Percentiles rank a stretch among this genome's conserved stretches.
Evolutionary conservation across 169 alveolate genomes (phyloP).

Genomic region (Plasmodium yoelii): DNA sequence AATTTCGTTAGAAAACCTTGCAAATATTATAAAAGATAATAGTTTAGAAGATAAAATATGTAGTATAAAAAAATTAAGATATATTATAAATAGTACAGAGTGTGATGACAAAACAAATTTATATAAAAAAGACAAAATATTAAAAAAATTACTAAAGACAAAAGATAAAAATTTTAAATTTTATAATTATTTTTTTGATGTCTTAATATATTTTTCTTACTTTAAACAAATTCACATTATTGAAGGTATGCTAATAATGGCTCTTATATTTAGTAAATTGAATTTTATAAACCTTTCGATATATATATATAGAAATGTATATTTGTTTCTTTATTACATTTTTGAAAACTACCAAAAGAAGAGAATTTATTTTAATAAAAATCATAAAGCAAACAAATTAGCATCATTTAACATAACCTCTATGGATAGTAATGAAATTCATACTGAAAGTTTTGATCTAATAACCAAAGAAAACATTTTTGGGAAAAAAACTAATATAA

Average conservation of each 20-base stretch:
- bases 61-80: conserved; percentile 41
- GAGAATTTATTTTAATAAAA: conserved; percentile 29
- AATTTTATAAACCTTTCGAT: conserved; percentile 31
- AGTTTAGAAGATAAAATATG: conserved; percentile 36
- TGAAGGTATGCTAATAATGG: conserved; percentile 62
- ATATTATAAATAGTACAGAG: conserved; percentile 28
- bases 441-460: not conserved
- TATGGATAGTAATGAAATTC: not conserved
- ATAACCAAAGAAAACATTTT: not conserved
- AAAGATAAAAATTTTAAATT: conserved; percentile 55
- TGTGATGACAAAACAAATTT: conserved; percentile 44
- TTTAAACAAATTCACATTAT: conserved; percentile 62
- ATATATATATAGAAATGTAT: conserved; percentile 59
- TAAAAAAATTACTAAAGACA: conserved; percentile 17
- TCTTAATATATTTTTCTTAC: conserved; percentile 66
- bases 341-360: conserved; percentile 66
- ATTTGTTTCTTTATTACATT: conserved; percentile 53
- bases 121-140: conserved; percentile 48
- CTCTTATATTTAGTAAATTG: conserved; percentile 53
- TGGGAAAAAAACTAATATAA: not conserved
- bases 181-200: conserved; percentile 74
- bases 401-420: conserved; percentile 19
- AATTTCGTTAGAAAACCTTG: conserved; percentile 24
- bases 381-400: conserved; percentile 36
- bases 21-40: conserved; percentile 14